Evolutionary conservation across 129 eudicot species (phyloP).

Genomic region (Helianthus tuberosus): DNA sequence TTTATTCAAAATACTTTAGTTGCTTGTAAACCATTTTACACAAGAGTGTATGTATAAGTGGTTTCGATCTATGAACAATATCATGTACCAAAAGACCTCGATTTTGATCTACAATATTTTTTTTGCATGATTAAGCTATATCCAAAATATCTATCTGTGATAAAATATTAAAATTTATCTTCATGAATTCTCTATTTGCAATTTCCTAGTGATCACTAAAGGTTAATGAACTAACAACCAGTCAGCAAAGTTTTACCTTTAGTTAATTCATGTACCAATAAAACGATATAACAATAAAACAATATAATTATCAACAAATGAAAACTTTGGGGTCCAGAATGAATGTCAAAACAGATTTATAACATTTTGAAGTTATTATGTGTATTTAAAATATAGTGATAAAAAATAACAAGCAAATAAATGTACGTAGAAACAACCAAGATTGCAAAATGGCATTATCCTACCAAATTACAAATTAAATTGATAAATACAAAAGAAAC

Average conservation of each 20-base stretch:
- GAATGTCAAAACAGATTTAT: not conserved
- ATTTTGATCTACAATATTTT: not conserved
- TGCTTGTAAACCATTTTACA: not conserved
- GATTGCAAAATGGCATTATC: slow-evolving; percentile 13
- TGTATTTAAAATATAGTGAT: not conserved
- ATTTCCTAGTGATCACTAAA: not conserved
- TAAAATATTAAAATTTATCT: not conserved
- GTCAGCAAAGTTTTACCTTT: not conserved
- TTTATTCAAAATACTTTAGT: not conserved
- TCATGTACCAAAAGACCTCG: not conserved
- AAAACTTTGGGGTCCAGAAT: not conserved
- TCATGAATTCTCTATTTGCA: not conserved
- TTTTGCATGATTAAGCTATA: not conserved
- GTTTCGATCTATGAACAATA: not conserved
- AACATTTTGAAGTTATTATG: not conserved
- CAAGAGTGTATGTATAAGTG: not conserved
- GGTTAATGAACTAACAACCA: not conserved
- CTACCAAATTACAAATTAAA: not conserved
- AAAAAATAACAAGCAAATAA: not conserved
- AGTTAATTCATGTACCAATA: not conserved
- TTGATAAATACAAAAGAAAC: not conserved
- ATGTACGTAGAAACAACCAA: not conserved
- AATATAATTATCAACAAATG: not conserved
- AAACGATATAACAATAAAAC: too few relatives aligned
- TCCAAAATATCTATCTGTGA: not conserved